Percentiles rank a stretch among this genome's conserved stretches.
Evolutionary conservation across 345 rosid species (phyloP).

Genomic region (Mallotus nudiflorus): DNA sequence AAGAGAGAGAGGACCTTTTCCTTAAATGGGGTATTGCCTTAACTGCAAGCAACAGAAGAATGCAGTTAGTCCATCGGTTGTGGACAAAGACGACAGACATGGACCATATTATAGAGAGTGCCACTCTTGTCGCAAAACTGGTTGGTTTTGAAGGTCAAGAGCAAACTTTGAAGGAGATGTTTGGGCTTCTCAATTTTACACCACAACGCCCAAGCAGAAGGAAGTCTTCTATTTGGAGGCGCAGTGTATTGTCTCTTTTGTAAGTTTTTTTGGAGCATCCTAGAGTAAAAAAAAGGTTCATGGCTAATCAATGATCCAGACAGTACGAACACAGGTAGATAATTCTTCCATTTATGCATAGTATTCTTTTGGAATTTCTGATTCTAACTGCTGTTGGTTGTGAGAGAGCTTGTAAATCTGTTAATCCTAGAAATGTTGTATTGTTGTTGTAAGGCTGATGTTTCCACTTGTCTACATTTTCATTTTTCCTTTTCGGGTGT

Average conservation of each 20-base stretch:
- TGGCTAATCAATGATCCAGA: conserved; percentile 7
- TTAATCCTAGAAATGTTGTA: not conserved
- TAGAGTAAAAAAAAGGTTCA: not conserved
- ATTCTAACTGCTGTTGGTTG: conserved; percentile 18
- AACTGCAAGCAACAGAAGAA: conserved; percentile 59
- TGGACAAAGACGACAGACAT: conserved; percentile 65
- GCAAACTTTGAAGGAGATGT: conserved; percentile 41
- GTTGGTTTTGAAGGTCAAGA: conserved; percentile 47
- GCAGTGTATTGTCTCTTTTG: conserved; percentile 16
- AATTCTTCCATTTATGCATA: not conserved
- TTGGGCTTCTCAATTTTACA: conserved; percentile 42
- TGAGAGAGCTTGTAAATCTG: conserved; percentile 20
- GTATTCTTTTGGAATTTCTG: not conserved
- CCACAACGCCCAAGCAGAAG: conserved; percentile 27
- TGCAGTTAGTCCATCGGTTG: conserved; percentile 53
- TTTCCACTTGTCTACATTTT: not conserved
- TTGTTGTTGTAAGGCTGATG: conserved; percentile 8
- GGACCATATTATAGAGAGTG: conserved; percentile 71
- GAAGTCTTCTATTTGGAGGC: conserved; percentile 32
- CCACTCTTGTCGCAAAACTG: conserved; percentile 65
- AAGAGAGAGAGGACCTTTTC: conserved; percentile 65
- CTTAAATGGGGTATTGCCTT: conserved; percentile 68
- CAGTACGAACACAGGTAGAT: conserved; percentile 1
- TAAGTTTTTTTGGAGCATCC: conserved; percentile 1
- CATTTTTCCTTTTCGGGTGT: not conserved